Base-by-base conservation (phyloP, 2,329 filamentous ascomycete species). In the Xylariaceae sp. region DNA sequence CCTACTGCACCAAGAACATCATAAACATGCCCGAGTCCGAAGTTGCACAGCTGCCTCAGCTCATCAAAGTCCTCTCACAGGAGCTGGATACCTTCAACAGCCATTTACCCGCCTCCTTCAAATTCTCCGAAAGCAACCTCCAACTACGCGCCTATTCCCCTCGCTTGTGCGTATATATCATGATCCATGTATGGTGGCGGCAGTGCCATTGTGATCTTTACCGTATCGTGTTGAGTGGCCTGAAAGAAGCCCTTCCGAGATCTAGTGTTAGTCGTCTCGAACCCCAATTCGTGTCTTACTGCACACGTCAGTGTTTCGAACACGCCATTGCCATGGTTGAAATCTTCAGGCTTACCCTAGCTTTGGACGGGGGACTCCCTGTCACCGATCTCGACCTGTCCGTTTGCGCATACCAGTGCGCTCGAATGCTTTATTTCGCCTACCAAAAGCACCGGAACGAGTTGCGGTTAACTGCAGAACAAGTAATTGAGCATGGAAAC, bases 171-270 rank as follows among this genome's bases (percentile, higher is more conserved):
- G 80, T 82, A 48, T 84, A 82, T 60, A 74, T 84, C 66, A 84
- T 83, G 81, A 84, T 83, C 8, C 82, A 84, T 62, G 74, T 84
- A 7, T 82, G 79, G 80, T 84, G 81, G 81, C 75, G 80, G 34
- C 82, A 84, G 62, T 84, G 82, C 59, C 77, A 84, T 64, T 81
- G 81, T 63, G 82, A 84, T 65, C 72, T 84, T 2, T 84, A 82
- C 62, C 79, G 82, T 1, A 73, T 83, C 5, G 80, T 77, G 2
- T 73, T 84, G 6, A 74, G 74, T 0, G 80, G 80, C 0, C 74
- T 84, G 39, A 77, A 79, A 17, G 81, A 83, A 44, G 78, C 80
- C 0, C 71, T 84, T 0, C 75, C 80, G 2, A 74, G 74, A 5
- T 68, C 74, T 0, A 73, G 74, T 10, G 71, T 83, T 8, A 75